phyloP scores from a whole-genome alignment of 2,329 filamentous ascomycete genomes.

The Drechslerella coelobrocha region DNA sequence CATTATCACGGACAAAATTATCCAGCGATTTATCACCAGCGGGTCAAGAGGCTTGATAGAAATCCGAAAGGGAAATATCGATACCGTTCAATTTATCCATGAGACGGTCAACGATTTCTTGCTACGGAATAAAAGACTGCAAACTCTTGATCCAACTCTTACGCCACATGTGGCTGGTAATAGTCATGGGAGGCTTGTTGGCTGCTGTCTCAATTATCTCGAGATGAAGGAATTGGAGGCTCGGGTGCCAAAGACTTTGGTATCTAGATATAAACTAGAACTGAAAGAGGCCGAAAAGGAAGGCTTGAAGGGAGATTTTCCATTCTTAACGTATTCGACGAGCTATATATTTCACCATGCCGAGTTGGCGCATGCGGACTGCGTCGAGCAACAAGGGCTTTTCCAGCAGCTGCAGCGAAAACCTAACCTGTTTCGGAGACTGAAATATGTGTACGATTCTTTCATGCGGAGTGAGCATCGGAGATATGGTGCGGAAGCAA shows the following conservation, averaged over 20 bases:
- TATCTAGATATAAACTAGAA: no score
- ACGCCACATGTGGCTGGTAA: conserved; percentile 9
- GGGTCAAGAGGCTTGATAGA: conserved; percentile 45
- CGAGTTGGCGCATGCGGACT: conserved; percentile 17
- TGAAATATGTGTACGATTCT: background rate
- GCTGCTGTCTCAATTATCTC: conserved; percentile 38
- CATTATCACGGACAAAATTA: conserved; percentile 1
- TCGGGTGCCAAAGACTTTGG: background rate
- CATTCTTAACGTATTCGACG: conserved; percentile 42
- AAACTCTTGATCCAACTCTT: conserved; percentile 27
- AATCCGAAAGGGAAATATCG: conserved; percentile 1
- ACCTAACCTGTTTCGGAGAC: background rate
- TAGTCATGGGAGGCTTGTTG: conserved; percentile 34
- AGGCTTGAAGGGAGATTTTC: no score
- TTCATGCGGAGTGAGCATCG: background rate
- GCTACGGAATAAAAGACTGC: conserved; percentile 40
- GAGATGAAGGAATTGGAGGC: conserved; percentile 7
- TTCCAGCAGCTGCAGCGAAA: background rate
- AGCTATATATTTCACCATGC: conserved; percentile 28
- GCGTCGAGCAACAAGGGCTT: background rate
- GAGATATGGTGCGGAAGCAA: background rate
- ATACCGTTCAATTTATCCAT: conserved; percentile 49
- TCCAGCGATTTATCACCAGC: conserved; percentile 33
- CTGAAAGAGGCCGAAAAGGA: background rate
- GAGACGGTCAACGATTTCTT: conserved; percentile 50